Conservation (phyloP, 768 basidiomycete genomes). For the Sporobolomyces roseus region DNA sequence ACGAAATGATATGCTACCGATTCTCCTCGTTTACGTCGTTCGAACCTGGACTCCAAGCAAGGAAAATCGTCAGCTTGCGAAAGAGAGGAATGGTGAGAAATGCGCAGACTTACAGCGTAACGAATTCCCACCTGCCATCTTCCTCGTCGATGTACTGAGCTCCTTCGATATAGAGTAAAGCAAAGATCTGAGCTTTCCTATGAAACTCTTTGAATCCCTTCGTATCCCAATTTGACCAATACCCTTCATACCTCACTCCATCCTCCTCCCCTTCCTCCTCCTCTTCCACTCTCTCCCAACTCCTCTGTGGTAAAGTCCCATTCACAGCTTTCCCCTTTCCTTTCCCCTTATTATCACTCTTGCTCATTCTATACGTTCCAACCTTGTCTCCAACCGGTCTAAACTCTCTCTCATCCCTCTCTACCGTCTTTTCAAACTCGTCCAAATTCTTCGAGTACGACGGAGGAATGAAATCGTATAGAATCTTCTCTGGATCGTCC, state of each 20-base stretch:
- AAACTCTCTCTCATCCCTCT: conserved; percentile 73
- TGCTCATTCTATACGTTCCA: conserved; percentile 65
- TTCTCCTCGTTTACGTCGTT: conserved; percentile 12
- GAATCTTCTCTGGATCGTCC: conserved; percentile 76
- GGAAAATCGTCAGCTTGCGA: background rate
- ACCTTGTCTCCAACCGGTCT: conserved; percentile 71
- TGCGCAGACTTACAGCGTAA: conserved; percentile 62
- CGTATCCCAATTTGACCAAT: conserved; percentile 82
- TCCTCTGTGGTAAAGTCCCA: conserved; percentile 16
- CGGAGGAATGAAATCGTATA: conserved; percentile 71
- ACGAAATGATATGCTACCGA: conserved; percentile 76
- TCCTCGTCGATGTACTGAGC: conserved; percentile 92
- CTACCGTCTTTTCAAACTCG: conserved; percentile 65
- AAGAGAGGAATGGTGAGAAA: background rate
- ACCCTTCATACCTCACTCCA: conserved; percentile 77
- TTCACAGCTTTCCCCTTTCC: conserved; percentile 47
- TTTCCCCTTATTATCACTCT: conserved; percentile 59
- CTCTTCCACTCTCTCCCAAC: conserved; percentile 25
- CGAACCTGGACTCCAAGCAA: background rate
- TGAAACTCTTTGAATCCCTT: conserved; percentile 89
- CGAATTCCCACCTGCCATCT: conserved; percentile 91
- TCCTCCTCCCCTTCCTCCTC: conserved; percentile 47
- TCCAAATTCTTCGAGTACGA: conserved; percentile 68
- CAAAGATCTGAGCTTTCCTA: conserved; percentile 86
- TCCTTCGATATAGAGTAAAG: conserved; percentile 88